Conservation (phyloP, 1,284 basidiomycete genomes). For the Amanita bisporigera region DNA sequence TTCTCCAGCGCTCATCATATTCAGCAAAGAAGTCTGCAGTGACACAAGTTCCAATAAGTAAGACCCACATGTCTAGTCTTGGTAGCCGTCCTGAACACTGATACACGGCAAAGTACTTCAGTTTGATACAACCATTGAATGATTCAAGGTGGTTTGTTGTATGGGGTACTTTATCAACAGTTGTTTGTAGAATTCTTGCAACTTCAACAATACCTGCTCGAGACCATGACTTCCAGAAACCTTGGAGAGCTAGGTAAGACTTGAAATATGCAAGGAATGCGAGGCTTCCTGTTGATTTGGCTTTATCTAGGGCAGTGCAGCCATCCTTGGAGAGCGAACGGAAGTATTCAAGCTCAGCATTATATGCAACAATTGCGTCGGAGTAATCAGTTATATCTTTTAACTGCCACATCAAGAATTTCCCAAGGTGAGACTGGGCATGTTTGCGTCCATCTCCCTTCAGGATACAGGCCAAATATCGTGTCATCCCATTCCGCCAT, state of each 20-base stretch:
- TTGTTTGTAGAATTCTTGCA: slow-evolving; percentile 13
- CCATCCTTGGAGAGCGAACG: slow-evolving; percentile 5
- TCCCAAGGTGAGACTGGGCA: slow-evolving; percentile 16
- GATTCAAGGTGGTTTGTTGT: slow-evolving; percentile 37
- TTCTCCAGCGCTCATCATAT: background rate
- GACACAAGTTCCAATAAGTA: slow-evolving; percentile 20
- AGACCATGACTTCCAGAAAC: slow-evolving; percentile 37
- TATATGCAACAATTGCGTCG: slow-evolving; percentile 21
- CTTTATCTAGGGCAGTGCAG: slow-evolving; percentile 9
- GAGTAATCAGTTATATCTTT: slow-evolving; percentile 27
- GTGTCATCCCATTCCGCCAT: slow-evolving; percentile 43
- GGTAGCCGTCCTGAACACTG: slow-evolving; percentile 23
- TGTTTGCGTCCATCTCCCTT: slow-evolving; percentile 21
- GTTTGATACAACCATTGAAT: slow-evolving; percentile 33
- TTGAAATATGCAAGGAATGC: slow-evolving; percentile 28
- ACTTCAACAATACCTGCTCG: slow-evolving; percentile 25
- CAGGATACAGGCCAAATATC: slow-evolving; percentile 20
- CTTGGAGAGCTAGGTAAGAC: slow-evolving; percentile 19
- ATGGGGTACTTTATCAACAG: slow-evolving; percentile 20
- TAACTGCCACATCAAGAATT: slow-evolving; percentile 20
- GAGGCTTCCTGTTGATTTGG: slow-evolving; percentile 22
- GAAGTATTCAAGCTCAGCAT: slow-evolving; percentile 24
- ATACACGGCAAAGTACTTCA: slow-evolving; percentile 21
- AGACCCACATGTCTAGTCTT: slow-evolving; percentile 22
- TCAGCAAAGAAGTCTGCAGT: slow-evolving; percentile 24